Evolutionary conservation across 1,284 basidiomycete species (phyloP), one percentile per base, ranked within the genome.

Genomic region (Testicularia cyperi): DNA sequence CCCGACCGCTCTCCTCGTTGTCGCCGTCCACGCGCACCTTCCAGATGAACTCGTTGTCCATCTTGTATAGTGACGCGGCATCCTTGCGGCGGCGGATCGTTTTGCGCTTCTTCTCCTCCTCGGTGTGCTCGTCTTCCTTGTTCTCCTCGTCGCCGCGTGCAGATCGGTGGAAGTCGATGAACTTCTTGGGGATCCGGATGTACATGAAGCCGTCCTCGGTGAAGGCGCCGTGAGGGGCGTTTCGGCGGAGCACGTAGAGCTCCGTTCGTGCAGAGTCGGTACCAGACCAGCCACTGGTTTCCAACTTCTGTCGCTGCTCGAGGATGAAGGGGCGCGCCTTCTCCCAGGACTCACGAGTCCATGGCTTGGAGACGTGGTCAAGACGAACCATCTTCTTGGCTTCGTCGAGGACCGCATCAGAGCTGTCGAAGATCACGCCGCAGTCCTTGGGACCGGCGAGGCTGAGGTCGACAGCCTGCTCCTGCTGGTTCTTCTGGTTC

Each of bases 141-240:
- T 53, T 52, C 15, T 56, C 63, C 15, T 67, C 65, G 15, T 52
- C 53, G 18, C 47, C 22, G 6, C 55, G 60, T 46, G 56, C 60
- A 26, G 56, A 65, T 32, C 68, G 66, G 44, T 48, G 55, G 47
- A 71, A 71, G 64, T 71, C 67, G 41, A 72, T 70, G 40, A 68
- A 69, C 61, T 70, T 70, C 54, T 69, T 68, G 21, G 70, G 70
- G 27, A 70, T 44, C 38, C 66, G 49, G 44, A 72, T 42, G 57
- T 72, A 72, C 56, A 72, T 58, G 63, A 57, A 68, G 47, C 68
- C 70, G 44, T 70, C 70, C 24, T 72, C 70, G 33, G 68, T 70
- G 44, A 60, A 70, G 38, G 66, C 47, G 25, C 68, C 68, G 38
- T 60, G 64, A 36, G 70, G 70, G 23, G 70, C 70, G 34, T 30